Percentiles rank a stretch among this genome's conserved stretches.
Conservation (phyloP, 2,329 filamentous ascomycete genomes). For the Fusarium mexicanum region DNA sequence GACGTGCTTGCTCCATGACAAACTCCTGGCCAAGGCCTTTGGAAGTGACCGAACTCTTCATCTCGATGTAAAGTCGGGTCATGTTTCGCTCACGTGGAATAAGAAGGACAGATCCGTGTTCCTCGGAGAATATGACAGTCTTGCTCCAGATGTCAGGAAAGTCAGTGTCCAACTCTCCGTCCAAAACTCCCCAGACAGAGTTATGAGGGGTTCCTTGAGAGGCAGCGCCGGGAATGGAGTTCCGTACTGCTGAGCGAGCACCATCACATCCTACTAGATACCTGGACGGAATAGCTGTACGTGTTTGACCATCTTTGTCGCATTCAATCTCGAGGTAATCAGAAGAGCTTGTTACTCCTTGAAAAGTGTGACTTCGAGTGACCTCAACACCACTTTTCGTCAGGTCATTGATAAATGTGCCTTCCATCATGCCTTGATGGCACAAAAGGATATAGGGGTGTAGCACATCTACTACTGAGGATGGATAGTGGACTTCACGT, state of each 20-base stretch:
- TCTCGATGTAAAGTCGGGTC: constrained; percentile 70
- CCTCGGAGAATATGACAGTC: constrained; percentile 73
- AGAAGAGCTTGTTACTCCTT: constrained; percentile 56
- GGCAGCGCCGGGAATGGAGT: constrained; percentile 65
- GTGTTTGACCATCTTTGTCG: background rate
- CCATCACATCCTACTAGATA: constrained; percentile 63
- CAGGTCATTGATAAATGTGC: constrained; percentile 74
- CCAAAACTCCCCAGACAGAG: constrained; percentile 74
- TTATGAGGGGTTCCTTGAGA: constrained; percentile 64
- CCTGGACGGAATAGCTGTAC: constrained; percentile 8
- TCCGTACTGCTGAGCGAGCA: constrained; percentile 74
- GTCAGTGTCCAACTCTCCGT: constrained; percentile 75
- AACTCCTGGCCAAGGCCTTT: constrained; percentile 67
- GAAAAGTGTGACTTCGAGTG: constrained; percentile 70
- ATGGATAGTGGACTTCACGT: constrained; percentile 75
- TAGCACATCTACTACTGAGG: constrained; percentile 61
- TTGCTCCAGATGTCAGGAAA: constrained; percentile 82
- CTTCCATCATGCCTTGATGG: constrained; percentile 81
- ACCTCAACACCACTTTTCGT: constrained; percentile 70
- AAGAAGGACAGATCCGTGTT: constrained; percentile 74
- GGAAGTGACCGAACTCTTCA: constrained; percentile 56
- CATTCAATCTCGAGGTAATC: constrained; percentile 57
- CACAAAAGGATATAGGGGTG: constrained; percentile 66
- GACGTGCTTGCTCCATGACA: constrained; percentile 72
- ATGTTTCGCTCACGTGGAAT: constrained; percentile 79